Evolutionary conservation across 208 protist species (phyloP).

Genomic region (Vickermania ingenoplastis): DNA sequence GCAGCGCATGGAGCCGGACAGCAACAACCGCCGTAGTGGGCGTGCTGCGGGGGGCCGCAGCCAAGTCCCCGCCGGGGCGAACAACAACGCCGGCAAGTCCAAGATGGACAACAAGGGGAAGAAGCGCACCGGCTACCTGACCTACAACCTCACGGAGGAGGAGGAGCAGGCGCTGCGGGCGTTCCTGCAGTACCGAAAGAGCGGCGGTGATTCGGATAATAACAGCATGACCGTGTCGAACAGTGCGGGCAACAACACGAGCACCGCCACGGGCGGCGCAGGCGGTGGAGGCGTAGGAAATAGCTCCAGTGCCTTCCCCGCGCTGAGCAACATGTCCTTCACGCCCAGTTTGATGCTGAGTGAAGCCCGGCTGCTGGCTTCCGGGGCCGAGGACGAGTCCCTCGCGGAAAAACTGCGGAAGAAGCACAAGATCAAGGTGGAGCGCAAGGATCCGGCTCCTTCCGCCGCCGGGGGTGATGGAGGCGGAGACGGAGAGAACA

Average conservation of each 20-base stretch:
- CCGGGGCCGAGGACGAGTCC: conserved; percentile 35
- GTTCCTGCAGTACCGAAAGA: conserved; percentile 22
- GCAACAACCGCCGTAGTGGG: no score
- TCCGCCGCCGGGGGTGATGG: background rate
- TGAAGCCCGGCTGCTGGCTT: conserved; percentile 26
- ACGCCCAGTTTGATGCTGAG: background rate
- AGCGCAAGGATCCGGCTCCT: conserved; percentile 12
- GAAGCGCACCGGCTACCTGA: conserved; percentile 68
- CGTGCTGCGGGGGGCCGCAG: no score
- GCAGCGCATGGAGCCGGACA: no score
- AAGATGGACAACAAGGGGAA: conserved; percentile 15
- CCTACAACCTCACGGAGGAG: conserved; percentile 70
- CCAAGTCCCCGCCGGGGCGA: background rate
- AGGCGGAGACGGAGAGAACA: background rate
- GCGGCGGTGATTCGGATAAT: background rate
- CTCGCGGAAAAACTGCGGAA: conserved; percentile 48
- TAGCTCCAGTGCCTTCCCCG: conserved; percentile 5
- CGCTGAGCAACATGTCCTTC: background rate
- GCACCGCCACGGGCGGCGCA: no score
- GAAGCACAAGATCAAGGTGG: conserved; percentile 42
- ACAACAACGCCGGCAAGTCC: background rate
- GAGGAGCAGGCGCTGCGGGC: conserved; percentile 56
- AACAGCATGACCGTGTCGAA: no score
- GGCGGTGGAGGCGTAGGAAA: no score
- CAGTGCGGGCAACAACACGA: conserved; percentile 13